phyloP scores from a whole-genome alignment of 2,329 filamentous ascomycete species.

The Epichloe amarillans region DNA sequence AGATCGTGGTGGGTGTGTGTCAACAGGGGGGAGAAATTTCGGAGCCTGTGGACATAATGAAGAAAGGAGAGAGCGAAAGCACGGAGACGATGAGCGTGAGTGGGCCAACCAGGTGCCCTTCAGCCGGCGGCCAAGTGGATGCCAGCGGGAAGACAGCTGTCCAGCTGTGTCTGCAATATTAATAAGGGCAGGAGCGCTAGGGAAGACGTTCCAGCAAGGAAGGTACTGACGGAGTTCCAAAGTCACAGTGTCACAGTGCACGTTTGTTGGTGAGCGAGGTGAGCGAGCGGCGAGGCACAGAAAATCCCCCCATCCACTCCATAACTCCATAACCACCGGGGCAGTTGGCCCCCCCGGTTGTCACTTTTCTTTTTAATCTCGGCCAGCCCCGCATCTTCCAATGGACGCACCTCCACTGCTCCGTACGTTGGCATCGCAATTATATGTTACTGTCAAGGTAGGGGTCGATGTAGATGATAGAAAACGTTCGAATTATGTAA shows the following conservation, averaged over 20 bases:
- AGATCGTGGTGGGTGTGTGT: constrained; percentile 7
- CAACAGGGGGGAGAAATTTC: constrained; percentile 10
- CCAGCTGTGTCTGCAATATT: neutral
- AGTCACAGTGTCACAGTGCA: neutral
- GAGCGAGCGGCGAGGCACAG: no score
- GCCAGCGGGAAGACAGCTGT: neutral
- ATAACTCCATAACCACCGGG: no score
- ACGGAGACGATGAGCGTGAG: constrained; percentile 5
- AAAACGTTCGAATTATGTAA: no score
- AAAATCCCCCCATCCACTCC: neutral
- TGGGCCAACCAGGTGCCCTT: constrained; percentile 4
- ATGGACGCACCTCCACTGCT: no score
- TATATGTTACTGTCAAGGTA: no score
- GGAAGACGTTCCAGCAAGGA: neutral
- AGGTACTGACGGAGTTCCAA: neutral
- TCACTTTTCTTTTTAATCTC: neutral
- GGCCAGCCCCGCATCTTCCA: neutral
- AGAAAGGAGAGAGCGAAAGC: constrained; percentile 8
- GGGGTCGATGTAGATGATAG: no score
- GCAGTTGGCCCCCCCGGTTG: no score
- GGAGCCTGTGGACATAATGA: constrained; percentile 2
- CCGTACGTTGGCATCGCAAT: no score
- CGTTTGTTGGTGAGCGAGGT: neutral
- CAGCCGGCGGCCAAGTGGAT: constrained; percentile 2
- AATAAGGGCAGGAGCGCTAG: neutral